Conservation (phyloP, 805 yeast species). For the Starmerella stigmatis region DNA sequence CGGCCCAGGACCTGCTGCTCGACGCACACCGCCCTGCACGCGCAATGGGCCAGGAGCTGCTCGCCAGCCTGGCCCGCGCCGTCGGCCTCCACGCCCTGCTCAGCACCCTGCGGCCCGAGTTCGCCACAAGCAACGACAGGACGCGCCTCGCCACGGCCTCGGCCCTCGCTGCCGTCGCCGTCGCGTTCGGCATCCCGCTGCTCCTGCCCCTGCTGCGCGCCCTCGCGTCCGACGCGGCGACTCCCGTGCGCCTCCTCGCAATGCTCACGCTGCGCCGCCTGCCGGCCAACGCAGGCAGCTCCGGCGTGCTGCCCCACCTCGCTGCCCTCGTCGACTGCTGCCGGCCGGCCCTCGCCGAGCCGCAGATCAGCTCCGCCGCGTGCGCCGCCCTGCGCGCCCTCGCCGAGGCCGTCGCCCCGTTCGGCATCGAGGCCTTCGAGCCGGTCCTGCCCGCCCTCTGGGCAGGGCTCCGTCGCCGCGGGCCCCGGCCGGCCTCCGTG, state of each 20-base stretch:
- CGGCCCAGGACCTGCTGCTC: background rate
- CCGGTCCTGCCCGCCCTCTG: slow-evolving; percentile 62
- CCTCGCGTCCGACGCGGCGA: slow-evolving; percentile 73
- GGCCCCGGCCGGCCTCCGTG: slow-evolving; percentile 63
- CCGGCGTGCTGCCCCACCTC: slow-evolving; percentile 58
- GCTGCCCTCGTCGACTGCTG: slow-evolving; percentile 45
- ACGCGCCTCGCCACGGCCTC: slow-evolving; percentile 67
- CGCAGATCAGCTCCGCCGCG: slow-evolving; percentile 55
- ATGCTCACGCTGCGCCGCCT: slow-evolving; percentile 52
- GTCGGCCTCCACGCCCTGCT: slow-evolving; percentile 71
- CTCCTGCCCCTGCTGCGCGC: slow-evolving; percentile 74
- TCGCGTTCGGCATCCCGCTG: slow-evolving; percentile 60
- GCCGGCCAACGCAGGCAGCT: slow-evolving; percentile 56
- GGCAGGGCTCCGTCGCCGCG: slow-evolving; percentile 62
- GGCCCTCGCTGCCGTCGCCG: slow-evolving; percentile 73
- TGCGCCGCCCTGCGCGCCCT: slow-evolving; percentile 62
- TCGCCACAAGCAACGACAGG: slow-evolving; percentile 73
- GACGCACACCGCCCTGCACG: slow-evolving; percentile 29
- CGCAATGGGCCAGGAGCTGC: slow-evolving; percentile 71
- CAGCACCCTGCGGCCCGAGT: slow-evolving; percentile 67
- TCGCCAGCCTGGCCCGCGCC: slow-evolving; percentile 5
- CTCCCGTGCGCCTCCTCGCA: slow-evolving; percentile 69
- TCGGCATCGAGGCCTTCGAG: slow-evolving; percentile 84
- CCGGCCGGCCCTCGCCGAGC: slow-evolving; percentile 43
- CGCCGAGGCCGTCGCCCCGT: slow-evolving; percentile 76